Conservation (phyloP, 768 basidiomycete species). For the Chalciporus sphaerocephalus region DNA sequence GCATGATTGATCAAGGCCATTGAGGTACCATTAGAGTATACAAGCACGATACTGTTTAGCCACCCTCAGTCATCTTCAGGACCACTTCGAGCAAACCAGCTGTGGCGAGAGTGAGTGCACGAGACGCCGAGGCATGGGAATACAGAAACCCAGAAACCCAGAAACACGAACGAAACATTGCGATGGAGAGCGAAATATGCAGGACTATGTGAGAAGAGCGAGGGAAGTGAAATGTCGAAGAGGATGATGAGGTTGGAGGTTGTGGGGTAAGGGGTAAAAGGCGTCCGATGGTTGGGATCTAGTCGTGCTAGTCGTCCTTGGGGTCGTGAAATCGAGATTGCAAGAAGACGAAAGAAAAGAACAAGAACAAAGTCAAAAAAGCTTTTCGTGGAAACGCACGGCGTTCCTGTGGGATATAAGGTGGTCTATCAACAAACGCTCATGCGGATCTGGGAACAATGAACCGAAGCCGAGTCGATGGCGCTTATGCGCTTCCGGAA, state of each 20-base stretch:
- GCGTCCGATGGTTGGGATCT: too few relatives aligned
- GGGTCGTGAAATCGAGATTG: too few relatives aligned
- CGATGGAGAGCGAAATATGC: neutral
- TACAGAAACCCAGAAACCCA: too few relatives aligned
- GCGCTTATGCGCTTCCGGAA: constrained; percentile 2
- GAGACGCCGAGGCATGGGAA: neutral
- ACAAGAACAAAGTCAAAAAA: neutral
- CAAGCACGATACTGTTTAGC: neutral
- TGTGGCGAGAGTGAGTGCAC: neutral
- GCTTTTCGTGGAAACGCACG: neutral
- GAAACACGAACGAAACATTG: constrained; percentile 1
- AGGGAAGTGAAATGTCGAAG: too few relatives aligned
- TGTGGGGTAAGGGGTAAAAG: too few relatives aligned
- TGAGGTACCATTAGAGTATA: constrained; percentile 6
- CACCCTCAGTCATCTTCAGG: neutral
- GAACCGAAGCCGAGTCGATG: neutral
- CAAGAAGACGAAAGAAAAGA: neutral
- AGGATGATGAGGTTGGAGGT: neutral
- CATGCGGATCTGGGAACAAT: neutral
- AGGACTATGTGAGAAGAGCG: neutral
- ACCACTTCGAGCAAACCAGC: neutral
- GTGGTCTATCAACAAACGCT: neutral
- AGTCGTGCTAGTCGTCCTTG: too few relatives aligned
- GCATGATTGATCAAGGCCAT: neutral
- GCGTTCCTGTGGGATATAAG: neutral